Evolutionary conservation across 257 asterid species (phyloP).

Genomic region (Oldenlandia corymbosa): DNA sequence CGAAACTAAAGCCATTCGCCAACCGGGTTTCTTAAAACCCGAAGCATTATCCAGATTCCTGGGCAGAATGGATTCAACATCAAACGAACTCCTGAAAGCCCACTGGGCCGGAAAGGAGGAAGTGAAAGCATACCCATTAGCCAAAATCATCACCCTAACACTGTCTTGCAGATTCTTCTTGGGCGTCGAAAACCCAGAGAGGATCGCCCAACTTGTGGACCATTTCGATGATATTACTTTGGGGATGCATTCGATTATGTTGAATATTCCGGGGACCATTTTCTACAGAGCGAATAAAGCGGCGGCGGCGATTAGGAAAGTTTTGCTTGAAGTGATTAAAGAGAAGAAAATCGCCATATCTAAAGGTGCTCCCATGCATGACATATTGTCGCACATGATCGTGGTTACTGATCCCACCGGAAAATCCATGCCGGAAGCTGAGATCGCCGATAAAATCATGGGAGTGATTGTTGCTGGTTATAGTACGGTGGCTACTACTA

Average conservation of each 20-base stretch:
- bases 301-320: constrained; percentile 50
- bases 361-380: constrained; percentile 12
- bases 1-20: constrained; percentile 35
- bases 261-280: constrained; percentile 46
- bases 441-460: constrained; percentile 66
- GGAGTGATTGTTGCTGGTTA: constrained; percentile 65
- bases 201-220: constrained; percentile 37
- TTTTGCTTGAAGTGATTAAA: constrained; percentile 35
- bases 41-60: constrained; percentile 51
- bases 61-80: constrained; percentile 39
- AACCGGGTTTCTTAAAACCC: constrained; percentile 66
- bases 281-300: constrained; percentile 53
- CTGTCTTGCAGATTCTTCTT: constrained; percentile 52
- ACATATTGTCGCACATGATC: constrained; percentile 43
- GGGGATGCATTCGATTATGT: constrained; percentile 53
- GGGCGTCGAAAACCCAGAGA: constrained; percentile 42
- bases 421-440: constrained; percentile 42
- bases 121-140: constrained; percentile 38
- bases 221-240: constrained; percentile 47
- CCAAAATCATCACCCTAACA: constrained; percentile 45
- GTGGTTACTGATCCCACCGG: constrained; percentile 39
- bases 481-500: constrained; percentile 61
- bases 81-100: constrained; percentile 24
- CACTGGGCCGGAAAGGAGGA: constrained; percentile 32
- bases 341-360: constrained; percentile 51